Conservation (phyloP, 139 green algal species). For the Tetradesmus lagerheimii region DNA sequence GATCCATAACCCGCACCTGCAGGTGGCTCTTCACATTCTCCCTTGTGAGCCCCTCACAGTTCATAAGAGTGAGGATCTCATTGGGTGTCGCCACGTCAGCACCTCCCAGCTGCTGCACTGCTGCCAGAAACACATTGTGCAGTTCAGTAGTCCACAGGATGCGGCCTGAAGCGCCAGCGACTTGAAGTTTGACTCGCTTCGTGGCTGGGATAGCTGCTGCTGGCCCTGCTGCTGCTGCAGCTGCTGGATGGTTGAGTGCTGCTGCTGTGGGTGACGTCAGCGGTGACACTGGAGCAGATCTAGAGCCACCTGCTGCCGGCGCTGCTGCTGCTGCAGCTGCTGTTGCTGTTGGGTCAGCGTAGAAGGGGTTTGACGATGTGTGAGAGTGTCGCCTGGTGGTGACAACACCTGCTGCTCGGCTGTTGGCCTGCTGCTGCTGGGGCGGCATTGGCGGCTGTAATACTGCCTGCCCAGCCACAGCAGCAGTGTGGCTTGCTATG, state of each 20-base stretch:
- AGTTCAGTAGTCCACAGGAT: constrained; percentile 14
- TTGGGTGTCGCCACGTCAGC: constrained; percentile 7
- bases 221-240: constrained; percentile 7
- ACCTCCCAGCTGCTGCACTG: constrained; percentile 25
- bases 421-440: background rate
- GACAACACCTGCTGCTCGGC: background rate
- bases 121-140: constrained; percentile 3
- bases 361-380: background rate
- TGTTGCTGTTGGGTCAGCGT: background rate
- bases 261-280: background rate
- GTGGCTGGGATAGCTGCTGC: background rate
- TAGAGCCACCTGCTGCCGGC: background rate
- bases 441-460: background rate
- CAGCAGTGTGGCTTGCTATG: background rate
- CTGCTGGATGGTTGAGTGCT: background rate
- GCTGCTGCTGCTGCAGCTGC: background rate
- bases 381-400: background rate
- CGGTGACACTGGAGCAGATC: background rate
- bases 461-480: background rate
- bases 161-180: background rate
- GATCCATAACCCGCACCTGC: background rate
- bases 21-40: constrained; percentile 41
- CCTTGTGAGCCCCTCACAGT: background rate
- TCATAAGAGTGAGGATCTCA: constrained; percentile 7
- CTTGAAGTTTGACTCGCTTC: background rate